These are phyloP conservation scores for Backusella tarrabulga DNA, from an alignment of 192 early-diverging fungal species.

Conservation along the genomic window DNA sequence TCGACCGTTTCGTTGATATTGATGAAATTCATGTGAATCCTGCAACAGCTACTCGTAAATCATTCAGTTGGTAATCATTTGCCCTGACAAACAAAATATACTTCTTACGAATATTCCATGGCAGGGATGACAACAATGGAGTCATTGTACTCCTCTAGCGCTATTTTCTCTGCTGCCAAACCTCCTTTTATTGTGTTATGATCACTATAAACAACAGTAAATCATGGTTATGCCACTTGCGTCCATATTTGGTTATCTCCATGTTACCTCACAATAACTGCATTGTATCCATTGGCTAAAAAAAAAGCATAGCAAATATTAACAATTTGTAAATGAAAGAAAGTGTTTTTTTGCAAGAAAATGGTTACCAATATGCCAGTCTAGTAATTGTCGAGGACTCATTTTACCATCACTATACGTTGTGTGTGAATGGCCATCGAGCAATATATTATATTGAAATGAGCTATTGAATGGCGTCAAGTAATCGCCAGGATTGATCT, in stretches of 20 bases:
- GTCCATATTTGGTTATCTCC: neutral
- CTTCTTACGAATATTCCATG: slow-evolving; percentile 60
- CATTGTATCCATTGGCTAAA: slow-evolving; percentile 67
- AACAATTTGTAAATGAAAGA: neutral
- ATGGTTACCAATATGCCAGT: slow-evolving; percentile 60
- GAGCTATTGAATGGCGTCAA: slow-evolving; percentile 38
- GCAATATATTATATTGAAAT: slow-evolving; percentile 53
- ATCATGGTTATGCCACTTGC: neutral
- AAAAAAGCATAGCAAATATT: neutral
- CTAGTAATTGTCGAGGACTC: slow-evolving; percentile 52
- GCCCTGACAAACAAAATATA: neutral
- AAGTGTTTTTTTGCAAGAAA: neutral
- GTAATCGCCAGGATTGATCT: slow-evolving; percentile 46
- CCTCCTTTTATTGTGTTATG: slow-evolving; percentile 68
- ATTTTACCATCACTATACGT: slow-evolving; percentile 62
- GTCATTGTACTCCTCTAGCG: slow-evolving; percentile 46
- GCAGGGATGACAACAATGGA: slow-evolving; percentile 62
- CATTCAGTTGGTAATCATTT: neutral
- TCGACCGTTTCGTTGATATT: slow-evolving; percentile 57
- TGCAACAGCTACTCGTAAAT: slow-evolving; percentile 48
- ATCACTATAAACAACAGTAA: slow-evolving; percentile 40
- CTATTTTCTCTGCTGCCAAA: slow-evolving; percentile 56
- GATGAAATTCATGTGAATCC: slow-evolving; percentile 73
- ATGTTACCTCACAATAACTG: slow-evolving; percentile 52
- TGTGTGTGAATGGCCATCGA: slow-evolving; percentile 68